phyloP scores from a whole-genome alignment of 345 rosid genomes.

The Euclidium syriacum region DNA sequence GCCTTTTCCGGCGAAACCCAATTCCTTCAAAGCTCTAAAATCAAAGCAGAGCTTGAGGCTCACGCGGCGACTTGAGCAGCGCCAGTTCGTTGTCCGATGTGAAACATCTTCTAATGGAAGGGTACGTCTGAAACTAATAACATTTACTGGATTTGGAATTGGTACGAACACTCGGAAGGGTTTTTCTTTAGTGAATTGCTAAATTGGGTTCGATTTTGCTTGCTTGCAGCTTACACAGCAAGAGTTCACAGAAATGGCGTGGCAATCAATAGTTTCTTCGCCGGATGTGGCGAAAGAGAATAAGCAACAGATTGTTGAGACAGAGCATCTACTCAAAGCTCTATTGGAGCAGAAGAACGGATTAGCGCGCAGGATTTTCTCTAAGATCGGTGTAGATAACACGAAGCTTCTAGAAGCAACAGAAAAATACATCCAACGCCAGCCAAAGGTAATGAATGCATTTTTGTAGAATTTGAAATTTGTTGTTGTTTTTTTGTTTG shows the following conservation, averaged over 20 bases:
- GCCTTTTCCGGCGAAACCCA: slow-evolving; percentile 35
- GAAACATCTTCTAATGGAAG: slow-evolving; percentile 58
- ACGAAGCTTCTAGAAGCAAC: slow-evolving; percentile 88
- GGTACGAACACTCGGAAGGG: neutral
- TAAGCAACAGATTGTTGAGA: slow-evolving; percentile 98
- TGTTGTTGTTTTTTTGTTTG: neutral
- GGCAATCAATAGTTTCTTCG: slow-evolving; percentile 95
- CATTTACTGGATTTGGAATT: neutral
- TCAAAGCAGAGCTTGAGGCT: slow-evolving; percentile 32
- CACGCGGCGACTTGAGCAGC: slow-evolving; percentile 30
- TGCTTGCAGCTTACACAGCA: slow-evolving; percentile 72
- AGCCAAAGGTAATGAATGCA: slow-evolving; percentile 64
- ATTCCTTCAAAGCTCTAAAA: slow-evolving; percentile 30
- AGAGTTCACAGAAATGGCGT: slow-evolving; percentile 98
- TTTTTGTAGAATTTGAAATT: neutral
- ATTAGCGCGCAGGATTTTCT: slow-evolving; percentile 86
- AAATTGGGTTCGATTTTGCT: slow-evolving; percentile 3
- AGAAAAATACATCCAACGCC: slow-evolving; percentile 83
- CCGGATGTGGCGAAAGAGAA: slow-evolving; percentile 94
- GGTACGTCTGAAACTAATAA: slow-evolving; percentile 35
- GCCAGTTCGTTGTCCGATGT: slow-evolving; percentile 48
- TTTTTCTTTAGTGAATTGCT: neutral
- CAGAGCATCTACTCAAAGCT: slow-evolving; percentile 94
- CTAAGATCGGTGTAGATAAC: slow-evolving; percentile 81
- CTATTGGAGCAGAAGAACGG: slow-evolving; percentile 98